phyloP scores from a whole-genome alignment of 2,329 filamentous ascomycete genomes.

The Talaromyces albobiverticillius region DNA sequence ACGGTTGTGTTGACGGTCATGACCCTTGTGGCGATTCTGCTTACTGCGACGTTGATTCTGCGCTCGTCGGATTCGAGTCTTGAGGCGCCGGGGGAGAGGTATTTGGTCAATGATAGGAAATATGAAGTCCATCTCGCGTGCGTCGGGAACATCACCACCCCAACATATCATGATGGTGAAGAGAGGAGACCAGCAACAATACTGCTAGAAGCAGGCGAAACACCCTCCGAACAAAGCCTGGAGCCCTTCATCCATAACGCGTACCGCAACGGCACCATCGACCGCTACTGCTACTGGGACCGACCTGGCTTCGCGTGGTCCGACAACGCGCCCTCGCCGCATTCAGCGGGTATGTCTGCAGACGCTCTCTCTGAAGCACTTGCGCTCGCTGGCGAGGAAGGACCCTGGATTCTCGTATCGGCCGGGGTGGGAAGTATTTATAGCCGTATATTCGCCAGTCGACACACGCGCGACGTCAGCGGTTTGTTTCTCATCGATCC shows the following conservation, averaged over 20 bases:
- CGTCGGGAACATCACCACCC: constrained; percentile 64
- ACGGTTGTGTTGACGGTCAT: constrained; percentile 70
- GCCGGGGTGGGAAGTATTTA: constrained; percentile 86
- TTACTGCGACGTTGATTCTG: constrained; percentile 76
- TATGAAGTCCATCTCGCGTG: constrained; percentile 88
- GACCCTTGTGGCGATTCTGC: constrained; percentile 65
- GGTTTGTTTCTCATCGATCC: constrained; percentile 85
- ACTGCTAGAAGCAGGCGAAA: constrained; percentile 79
- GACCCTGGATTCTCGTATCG: constrained; percentile 84
- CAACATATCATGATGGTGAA: constrained; percentile 31
- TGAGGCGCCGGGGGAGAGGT: constrained; percentile 68
- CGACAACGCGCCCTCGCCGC: constrained; percentile 89
- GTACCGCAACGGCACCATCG: constrained; percentile 75
- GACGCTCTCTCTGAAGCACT: constrained; percentile 87
- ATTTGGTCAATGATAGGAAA: constrained; percentile 77
- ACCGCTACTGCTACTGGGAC: constrained; percentile 92
- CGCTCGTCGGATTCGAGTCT: constrained; percentile 76
- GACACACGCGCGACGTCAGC: constrained; percentile 70
- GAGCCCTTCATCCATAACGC: constrained; percentile 76
- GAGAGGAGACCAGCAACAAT: constrained; percentile 65
- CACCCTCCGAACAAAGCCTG: constrained; percentile 73
- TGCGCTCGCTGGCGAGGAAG: constrained; percentile 72
- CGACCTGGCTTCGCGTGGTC: constrained; percentile 85
- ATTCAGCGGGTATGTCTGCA: constrained; percentile 89
- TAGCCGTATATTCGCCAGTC: constrained; percentile 83